Percentiles rank a stretch among this genome's conserved stretches.
phyloP scores from a whole-genome alignment of 139 green algal genomes.

The Chlamydomonas asymmetrica region DNA sequence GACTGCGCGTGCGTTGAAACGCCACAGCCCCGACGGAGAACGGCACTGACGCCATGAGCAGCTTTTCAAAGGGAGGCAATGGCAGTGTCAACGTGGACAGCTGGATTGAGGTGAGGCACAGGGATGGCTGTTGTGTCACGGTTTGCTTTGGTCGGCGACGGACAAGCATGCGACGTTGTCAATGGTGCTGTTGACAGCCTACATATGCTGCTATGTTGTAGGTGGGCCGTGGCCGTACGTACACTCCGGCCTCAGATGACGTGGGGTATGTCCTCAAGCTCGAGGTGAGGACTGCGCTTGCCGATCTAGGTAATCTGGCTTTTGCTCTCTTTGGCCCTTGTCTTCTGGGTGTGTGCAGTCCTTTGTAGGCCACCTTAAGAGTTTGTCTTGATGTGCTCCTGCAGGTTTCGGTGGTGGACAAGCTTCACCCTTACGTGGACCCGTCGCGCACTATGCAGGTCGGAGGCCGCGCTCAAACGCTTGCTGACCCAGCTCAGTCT shows the following conservation, averaged over 20 bases:
- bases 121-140: not conserved
- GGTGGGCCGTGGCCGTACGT: slow-evolving; percentile 68
- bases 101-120: slow-evolving; percentile 72
- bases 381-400: too few relatives aligned
- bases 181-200: too few relatives aligned
- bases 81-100: slow-evolving; percentile 68
- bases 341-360: too few relatives aligned
- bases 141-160: not conserved
- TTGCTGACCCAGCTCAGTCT: not conserved
- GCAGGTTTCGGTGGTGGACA: slow-evolving; percentile 44
- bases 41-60: slow-evolving; percentile 36
- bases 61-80: slow-evolving; percentile 28
- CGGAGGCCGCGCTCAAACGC: slow-evolving; percentile 17
- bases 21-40: slow-evolving; percentile 39
- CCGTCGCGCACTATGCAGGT: too few relatives aligned
- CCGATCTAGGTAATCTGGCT: too few relatives aligned
- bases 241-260: slow-evolving; percentile 84
- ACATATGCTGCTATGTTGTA: too few relatives aligned
- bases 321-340: too few relatives aligned
- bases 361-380: too few relatives aligned
- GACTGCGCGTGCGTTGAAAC: not conserved
- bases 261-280: slow-evolving; percentile 89
- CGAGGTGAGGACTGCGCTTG: too few relatives aligned
- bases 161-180: not conserved
- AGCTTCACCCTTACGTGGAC: slow-evolving; percentile 25